Evolutionary conservation across 2,329 filamentous ascomycete genomes (phyloP).

Genomic region (Trichoderma oligosporum): DNA sequence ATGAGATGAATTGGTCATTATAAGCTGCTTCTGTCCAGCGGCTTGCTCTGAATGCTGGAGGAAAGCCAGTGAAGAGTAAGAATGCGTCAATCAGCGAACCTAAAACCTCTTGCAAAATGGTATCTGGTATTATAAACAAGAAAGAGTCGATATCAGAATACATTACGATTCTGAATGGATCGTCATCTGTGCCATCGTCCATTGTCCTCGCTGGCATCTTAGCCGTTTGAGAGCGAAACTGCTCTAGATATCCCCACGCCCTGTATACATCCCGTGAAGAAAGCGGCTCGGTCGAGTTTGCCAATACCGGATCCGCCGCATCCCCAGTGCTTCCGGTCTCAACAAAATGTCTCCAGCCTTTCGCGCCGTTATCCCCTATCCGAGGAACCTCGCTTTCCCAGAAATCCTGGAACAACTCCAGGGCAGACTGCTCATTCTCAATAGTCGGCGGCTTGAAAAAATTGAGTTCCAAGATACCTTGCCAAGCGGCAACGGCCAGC

Average conservation of each 20-base stretch:
- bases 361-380: conserved; percentile 68
- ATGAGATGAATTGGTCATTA: conserved; percentile 31
- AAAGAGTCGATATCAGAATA: conserved; percentile 69
- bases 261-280: conserved; percentile 45
- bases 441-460: conserved; percentile 53
- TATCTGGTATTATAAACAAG: conserved; percentile 49
- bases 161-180: conserved; percentile 78
- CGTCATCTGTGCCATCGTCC: conserved; percentile 72
- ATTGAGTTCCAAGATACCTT: conserved; percentile 71
- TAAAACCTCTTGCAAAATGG: conserved; percentile 34
- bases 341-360: conserved; percentile 64
- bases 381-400: conserved; percentile 84
- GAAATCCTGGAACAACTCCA: conserved; percentile 61
- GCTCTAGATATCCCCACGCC: conserved; percentile 54
- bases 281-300: neutral
- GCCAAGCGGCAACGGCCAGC: conserved; percentile 75
- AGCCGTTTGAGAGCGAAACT: conserved; percentile 43
- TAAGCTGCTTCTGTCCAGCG: conserved; percentile 31
- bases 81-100: conserved; percentile 64
- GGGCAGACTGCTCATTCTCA: conserved; percentile 23
- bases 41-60: conserved; percentile 41
- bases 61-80: conserved; percentile 62
- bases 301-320: conserved; percentile 37
- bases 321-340: conserved; percentile 36
- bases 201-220: conserved; percentile 66